Conservation (phyloP, 108 stramenopile genomes). For the Bacterosira constricta region DNA sequence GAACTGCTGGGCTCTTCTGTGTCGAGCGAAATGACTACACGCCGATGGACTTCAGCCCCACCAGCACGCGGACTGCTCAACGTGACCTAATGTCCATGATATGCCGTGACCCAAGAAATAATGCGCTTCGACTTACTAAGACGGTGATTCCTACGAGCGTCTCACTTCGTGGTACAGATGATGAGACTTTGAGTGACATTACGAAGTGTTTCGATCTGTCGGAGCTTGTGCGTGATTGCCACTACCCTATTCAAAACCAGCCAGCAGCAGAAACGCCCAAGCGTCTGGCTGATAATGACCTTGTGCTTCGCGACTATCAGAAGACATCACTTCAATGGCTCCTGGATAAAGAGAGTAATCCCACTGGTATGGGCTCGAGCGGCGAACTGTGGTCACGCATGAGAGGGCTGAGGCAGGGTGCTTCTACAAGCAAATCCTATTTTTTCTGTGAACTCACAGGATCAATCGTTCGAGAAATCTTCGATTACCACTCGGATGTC, state of each 20-base stretch:
- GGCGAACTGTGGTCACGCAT: conserved; percentile 35
- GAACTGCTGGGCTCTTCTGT: too few relatives aligned
- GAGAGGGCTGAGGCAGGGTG: conserved; percentile 4
- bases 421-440: background rate
- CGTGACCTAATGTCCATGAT: conserved; percentile 30
- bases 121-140: conserved; percentile 1
- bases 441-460: conserved; percentile 33
- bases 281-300: conserved; percentile 31
- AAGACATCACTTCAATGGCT: conserved; percentile 35
- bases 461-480: conserved; percentile 4
- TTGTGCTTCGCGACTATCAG: conserved; percentile 31
- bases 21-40: conserved; percentile 7
- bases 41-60: conserved; percentile 24
- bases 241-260: conserved; percentile 25
- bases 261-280: conserved; percentile 24
- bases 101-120: conserved; percentile 23
- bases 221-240: conserved; percentile 35
- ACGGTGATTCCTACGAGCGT: conserved; percentile 20
- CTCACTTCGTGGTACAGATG: conserved; percentile 8
- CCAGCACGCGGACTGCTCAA: conserved; percentile 26
- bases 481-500: too few relatives aligned
- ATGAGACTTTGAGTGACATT: conserved; percentile 5
- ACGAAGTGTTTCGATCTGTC: conserved; percentile 27
- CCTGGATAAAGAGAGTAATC: conserved; percentile 32
- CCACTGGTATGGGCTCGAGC: conserved; percentile 23